These are phyloP conservation scores for Boletellus dicymbophilus DNA, from an alignment of 1,284 basidiomycete species.

Conservation along the genomic window DNA sequence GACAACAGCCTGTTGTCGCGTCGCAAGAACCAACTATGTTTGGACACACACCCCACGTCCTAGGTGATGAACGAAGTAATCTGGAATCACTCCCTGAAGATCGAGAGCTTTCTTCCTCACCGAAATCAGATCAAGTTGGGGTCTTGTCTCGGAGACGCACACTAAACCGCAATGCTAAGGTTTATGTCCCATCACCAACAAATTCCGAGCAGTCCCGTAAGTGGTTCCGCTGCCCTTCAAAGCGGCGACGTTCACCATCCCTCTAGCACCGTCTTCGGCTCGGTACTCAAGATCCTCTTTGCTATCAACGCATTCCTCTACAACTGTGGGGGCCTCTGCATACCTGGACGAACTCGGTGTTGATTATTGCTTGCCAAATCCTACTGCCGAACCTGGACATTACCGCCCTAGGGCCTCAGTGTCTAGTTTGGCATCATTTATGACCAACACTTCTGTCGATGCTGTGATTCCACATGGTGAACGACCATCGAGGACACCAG, in stretches of 20 bases:
- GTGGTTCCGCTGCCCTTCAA: background rate
- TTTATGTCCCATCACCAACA: constrained; percentile 20
- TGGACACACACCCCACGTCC: constrained; percentile 46
- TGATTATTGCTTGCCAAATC: constrained; percentile 40
- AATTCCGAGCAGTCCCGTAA: constrained; percentile 17
- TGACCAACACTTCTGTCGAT: constrained; percentile 58
- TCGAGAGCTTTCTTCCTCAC: constrained; percentile 34
- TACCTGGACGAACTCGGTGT: constrained; percentile 44
- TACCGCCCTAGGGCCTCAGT: constrained; percentile 48
- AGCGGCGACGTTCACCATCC: background rate
- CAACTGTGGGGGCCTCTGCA: constrained; percentile 17
- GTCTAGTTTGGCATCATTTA: constrained; percentile 58
- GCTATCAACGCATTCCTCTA: constrained; percentile 23
- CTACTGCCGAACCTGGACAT: constrained; percentile 33
- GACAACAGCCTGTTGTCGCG: constrained; percentile 31
- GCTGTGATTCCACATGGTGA: constrained; percentile 48
- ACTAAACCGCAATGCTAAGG: constrained; percentile 17
- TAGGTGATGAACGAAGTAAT: constrained; percentile 24
- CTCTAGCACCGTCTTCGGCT: constrained; percentile 17
- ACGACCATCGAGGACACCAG: constrained; percentile 3
- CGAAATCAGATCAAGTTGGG: constrained; percentile 7
- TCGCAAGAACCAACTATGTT: constrained; percentile 48
- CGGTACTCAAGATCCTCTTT: constrained; percentile 25
- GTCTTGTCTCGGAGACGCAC: constrained; percentile 6
- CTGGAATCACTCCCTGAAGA: constrained; percentile 56